Evolutionary conservation across 1,284 basidiomycete species (phyloP).

Genomic region (Meira nashicola): DNA sequence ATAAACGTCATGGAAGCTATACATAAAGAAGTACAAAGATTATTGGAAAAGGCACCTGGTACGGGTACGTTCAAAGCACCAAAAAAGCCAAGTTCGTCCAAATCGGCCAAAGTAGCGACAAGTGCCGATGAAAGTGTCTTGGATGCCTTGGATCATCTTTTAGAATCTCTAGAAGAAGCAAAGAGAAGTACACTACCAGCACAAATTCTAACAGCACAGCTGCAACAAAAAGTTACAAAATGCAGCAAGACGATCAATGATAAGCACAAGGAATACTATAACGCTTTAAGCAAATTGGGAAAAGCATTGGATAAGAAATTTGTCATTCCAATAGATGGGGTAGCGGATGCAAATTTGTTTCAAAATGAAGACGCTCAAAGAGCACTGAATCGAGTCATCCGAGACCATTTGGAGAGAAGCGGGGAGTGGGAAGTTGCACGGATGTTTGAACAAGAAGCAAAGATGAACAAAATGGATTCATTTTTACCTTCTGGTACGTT

Average conservation of each 20-base stretch:
- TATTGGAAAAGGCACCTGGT: conserved; percentile 28
- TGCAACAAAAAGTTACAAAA: conserved; percentile 3
- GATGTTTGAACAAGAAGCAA: conserved; percentile 24
- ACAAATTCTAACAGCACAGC: conserved; percentile 19
- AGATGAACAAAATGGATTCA: background rate
- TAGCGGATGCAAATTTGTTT: conserved; percentile 40
- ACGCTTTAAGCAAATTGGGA: conserved; percentile 31
- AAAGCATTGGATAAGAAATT: conserved; percentile 45
- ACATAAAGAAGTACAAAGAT: conserved; percentile 37
- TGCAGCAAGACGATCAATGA: conserved; percentile 31
- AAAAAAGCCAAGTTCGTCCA: conserved; percentile 14
- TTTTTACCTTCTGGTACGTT: conserved; percentile 5
- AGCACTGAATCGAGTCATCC: conserved; percentile 33
- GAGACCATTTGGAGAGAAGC: conserved; percentile 40
- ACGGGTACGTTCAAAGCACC: conserved; percentile 14
- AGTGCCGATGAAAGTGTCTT: conserved; percentile 22
- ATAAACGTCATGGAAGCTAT: conserved; percentile 38
- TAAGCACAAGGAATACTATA: conserved; percentile 39
- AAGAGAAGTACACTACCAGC: conserved; percentile 22
- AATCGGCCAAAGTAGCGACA: conserved; percentile 4
- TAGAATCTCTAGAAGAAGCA: conserved; percentile 33
- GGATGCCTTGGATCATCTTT: conserved; percentile 37
- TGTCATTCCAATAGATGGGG: conserved; percentile 29
- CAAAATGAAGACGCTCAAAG: conserved; percentile 21
- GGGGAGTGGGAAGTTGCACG: conserved; percentile 33